phyloP scores from a whole-genome alignment of 1,284 basidiomycete species.

The Puccinia coronata region DNA sequence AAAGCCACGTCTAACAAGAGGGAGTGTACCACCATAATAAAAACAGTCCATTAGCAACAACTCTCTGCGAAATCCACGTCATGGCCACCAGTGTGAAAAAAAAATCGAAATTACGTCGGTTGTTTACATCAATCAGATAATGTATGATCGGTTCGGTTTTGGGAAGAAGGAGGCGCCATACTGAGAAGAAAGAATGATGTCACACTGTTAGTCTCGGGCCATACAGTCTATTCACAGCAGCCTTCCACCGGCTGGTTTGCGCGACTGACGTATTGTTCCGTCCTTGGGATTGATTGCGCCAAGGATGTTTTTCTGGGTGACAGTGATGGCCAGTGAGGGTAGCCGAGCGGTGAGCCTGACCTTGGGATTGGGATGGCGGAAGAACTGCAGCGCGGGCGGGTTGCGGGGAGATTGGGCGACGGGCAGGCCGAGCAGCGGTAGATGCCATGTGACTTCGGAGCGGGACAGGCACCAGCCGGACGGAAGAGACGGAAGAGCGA shows the following conservation, averaged over 20 bases:
- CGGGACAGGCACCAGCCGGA: neutral
- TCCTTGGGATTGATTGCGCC: slow-evolving; percentile 42
- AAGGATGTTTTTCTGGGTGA: slow-evolving; percentile 37
- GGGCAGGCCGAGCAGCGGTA: slow-evolving; percentile 39
- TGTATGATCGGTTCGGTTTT: slow-evolving; percentile 41
- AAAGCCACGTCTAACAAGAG: slow-evolving; percentile 38
- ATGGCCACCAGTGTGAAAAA: neutral
- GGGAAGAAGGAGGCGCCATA: slow-evolving; percentile 41
- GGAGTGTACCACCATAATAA: neutral
- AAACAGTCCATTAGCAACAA: neutral
- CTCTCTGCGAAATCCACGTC: too few species aligned
- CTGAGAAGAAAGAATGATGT: slow-evolving; percentile 7
- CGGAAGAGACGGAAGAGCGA: neutral
- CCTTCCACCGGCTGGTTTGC: too few species aligned
- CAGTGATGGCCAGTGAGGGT: slow-evolving; percentile 36
- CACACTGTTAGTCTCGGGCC: too few species aligned
- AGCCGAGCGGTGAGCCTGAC: slow-evolving; percentile 33
- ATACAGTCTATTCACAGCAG: too few species aligned
- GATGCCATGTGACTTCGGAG: slow-evolving; percentile 41
- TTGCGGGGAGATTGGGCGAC: neutral
- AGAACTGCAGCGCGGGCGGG: slow-evolving; percentile 27
- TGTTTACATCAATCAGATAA: slow-evolving; percentile 37
- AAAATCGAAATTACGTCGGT: slow-evolving; percentile 14
- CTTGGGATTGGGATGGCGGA: slow-evolving; percentile 37
- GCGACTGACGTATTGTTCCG: slow-evolving; percentile 40